phyloP scores from a whole-genome alignment of 2,329 filamentous ascomycete genomes.

The Colletotrichum lindemuthianum region DNA sequence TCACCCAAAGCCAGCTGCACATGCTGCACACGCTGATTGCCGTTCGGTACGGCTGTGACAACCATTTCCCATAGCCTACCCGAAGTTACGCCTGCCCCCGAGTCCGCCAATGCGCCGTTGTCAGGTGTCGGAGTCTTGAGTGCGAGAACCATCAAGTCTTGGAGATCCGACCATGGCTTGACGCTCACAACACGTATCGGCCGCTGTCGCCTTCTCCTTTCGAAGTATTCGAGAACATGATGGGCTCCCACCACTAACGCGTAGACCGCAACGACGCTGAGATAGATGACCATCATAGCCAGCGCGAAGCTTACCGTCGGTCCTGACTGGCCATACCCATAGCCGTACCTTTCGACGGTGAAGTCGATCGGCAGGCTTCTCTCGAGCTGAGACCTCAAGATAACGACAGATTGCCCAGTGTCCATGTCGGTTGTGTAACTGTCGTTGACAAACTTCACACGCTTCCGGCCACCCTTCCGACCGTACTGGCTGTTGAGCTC shows the following conservation, averaged over 20 bases:
- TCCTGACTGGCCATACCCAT: conserved; percentile 1
- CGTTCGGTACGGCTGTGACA: conserved; percentile 5
- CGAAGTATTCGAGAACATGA: neutral
- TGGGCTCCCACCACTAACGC: neutral
- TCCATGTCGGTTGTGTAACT: neutral
- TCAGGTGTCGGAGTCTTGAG: neutral
- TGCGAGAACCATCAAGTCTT: conserved; percentile 17
- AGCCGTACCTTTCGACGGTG: neutral
- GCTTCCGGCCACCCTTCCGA: neutral
- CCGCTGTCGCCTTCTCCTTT: neutral
- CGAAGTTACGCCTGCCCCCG: conserved; percentile 8
- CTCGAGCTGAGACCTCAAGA: neutral
- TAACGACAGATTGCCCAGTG: rapidly evolving
- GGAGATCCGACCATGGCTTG: conserved; percentile 18
- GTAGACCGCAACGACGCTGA: neutral
- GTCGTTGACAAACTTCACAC: neutral
- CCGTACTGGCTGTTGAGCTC: neutral
- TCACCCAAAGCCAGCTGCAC: neutral
- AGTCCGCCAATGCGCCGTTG: neutral
- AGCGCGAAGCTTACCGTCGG: neutral
- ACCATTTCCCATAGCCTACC: conserved; percentile 1
- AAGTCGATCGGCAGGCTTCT: neutral
- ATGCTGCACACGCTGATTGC: conserved; percentile 4
- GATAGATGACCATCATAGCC: conserved; percentile 10
- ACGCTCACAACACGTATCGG: neutral